A percentile compares a stretch with the other conserved stretches of the same genome.
These are phyloP conservation scores for Citrus australasica DNA, from an alignment of 345 rosid genomes.

Conservation along the genomic window DNA sequence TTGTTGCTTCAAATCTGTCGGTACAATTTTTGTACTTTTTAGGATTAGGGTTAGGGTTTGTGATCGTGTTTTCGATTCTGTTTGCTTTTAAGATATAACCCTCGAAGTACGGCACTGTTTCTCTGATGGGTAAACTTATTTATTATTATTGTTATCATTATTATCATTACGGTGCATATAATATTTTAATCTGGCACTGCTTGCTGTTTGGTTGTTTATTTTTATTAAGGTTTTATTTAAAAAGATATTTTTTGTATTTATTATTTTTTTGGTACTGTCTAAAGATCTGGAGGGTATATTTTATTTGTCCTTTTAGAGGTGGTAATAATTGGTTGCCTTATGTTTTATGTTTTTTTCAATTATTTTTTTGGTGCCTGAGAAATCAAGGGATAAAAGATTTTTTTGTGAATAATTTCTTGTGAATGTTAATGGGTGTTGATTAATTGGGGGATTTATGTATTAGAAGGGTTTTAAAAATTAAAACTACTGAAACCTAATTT, in stretches of 20 bases:
- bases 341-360: not conserved
- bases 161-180: not conserved
- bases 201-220: not conserved
- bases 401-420: not conserved
- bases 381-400: not conserved
- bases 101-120: not conserved
- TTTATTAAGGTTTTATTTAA: not conserved
- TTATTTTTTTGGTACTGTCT: not conserved
- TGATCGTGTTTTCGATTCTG: not conserved
- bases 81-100: not conserved
- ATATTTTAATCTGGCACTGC: not conserved
- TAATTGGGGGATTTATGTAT: not conserved
- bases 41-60: conserved; percentile 5
- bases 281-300: not conserved
- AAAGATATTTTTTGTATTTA: not conserved
- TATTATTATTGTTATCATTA: not conserved
- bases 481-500: not conserved
- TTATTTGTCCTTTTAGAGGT: not conserved
- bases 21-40: not conserved
- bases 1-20: not conserved
- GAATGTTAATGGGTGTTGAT: not conserved
- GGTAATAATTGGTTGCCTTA: not conserved
- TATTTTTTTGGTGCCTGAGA: not conserved
- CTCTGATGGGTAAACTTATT: not conserved
- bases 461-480: not conserved